Conservation (phyloP, 2,329 filamentous ascomycete genomes). For the Colletotrichum tropicicola region DNA sequence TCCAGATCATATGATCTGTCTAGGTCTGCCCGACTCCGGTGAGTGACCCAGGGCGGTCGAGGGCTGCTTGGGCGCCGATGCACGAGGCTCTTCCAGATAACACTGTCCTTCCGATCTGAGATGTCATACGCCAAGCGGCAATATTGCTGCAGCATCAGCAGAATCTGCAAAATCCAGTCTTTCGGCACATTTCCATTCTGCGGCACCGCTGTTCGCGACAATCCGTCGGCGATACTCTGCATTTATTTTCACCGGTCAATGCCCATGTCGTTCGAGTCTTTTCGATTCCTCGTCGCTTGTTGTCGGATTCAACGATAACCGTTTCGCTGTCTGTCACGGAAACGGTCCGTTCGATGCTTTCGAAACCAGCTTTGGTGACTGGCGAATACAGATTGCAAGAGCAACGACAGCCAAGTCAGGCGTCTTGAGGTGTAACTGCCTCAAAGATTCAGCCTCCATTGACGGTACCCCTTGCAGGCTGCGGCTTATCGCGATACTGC, state of each 20-base stretch:
- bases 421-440: no score
- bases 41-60: background rate
- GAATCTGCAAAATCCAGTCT: background rate
- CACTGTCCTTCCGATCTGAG: background rate
- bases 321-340: no score
- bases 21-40: background rate
- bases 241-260: background rate
- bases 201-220: background rate
- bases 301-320: no score
- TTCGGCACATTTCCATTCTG: background rate
- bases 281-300: no score
- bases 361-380: no score
- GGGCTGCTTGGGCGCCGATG: background rate
- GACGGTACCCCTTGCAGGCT: background rate
- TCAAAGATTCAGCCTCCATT: no score
- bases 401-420: no score
- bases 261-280: background rate
- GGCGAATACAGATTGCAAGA: no score
- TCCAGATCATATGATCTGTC: background rate
- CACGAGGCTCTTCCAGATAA: background rate
- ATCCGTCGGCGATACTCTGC: no score
- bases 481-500: background rate
- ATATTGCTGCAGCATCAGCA: background rate
- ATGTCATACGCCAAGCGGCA: conserved; percentile 11
- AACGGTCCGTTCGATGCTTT: background rate